These are phyloP conservation scores for Periglandula ipomoeae DNA, from an alignment of 2,329 filamentous ascomycete species.

Conservation along the genomic window DNA sequence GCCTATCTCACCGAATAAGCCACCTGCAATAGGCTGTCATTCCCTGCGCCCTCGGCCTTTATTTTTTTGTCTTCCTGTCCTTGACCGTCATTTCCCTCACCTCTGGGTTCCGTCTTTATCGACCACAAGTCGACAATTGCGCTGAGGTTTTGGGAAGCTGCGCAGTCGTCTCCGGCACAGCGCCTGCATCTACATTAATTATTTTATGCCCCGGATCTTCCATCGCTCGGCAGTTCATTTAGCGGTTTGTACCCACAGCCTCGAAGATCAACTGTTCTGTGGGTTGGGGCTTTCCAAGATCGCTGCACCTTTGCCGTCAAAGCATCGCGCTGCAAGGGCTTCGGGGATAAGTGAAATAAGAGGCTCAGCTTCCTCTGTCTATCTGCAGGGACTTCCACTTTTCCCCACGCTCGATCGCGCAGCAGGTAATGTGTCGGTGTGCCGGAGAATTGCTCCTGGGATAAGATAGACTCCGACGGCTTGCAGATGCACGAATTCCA, in stretches of 20 bases:
- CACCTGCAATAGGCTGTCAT: not conserved
- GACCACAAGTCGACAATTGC: not conserved
- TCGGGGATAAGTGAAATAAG: not conserved
- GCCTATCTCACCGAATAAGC: not conserved
- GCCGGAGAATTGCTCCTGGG: not conserved
- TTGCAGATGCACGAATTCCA: slow-evolving; percentile 17
- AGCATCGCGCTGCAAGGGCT: no score
- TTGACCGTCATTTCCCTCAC: not conserved
- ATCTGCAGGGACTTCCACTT: not conserved
- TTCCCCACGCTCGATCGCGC: not conserved
- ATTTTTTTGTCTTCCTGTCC: not conserved
- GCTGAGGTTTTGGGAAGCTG: no score
- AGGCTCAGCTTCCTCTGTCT: not conserved
- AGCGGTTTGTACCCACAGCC: not conserved
- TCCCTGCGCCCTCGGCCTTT: not conserved
- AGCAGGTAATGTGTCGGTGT: not conserved
- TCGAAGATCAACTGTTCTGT: not conserved
- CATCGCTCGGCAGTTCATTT: not conserved
- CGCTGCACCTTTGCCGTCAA: no score
- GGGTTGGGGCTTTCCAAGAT: no score
- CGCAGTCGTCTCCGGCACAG: no score
- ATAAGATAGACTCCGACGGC: slow-evolving; percentile 18
- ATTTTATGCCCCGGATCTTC: not conserved
- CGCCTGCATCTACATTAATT: not conserved
- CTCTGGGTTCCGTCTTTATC: no score